Base-by-base conservation (phyloP, 2,329 filamentous ascomycete species). In the Aspergillus sp. region DNA sequence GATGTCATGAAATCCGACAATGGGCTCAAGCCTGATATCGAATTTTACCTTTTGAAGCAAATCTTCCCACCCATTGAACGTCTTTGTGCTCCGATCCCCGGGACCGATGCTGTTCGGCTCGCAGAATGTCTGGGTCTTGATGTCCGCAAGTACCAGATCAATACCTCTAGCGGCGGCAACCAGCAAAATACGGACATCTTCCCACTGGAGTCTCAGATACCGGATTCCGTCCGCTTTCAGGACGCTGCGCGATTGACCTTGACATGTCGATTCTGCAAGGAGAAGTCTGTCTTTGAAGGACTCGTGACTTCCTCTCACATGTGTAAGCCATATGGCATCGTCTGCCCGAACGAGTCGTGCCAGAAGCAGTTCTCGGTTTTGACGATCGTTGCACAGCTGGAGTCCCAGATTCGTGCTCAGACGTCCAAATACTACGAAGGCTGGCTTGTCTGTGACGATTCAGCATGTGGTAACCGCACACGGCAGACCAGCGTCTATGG, bases 31-130 rank as follows among this genome's bases (percentile, higher is more conserved):
- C 90, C 92, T 2, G 94, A 99, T 66, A 83, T 96, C n/a, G 94
- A 99, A 68, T 97, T 92, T 83, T 99, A 99, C 71, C 84, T 99
- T 36, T 88, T 90, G 77, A 99, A 99, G 78, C 94, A 99, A 73
- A 96, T 99, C 53, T 90, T 99, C 74, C 94, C 94, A 10, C 94
- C 94, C 0, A 94, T 99, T 22, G 94, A 99, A 76, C 90, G 94
- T 80, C 85, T 99, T 19, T 99, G 94, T 69, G 94, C 93, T 55
- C 96, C 95, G 54, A 96, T 99, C 64, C 84, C 84, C 13, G 94
- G 94, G 53, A 99, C 94, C 1, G 95, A 96, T 57, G 88, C 93
- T 7, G 84, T 90, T 1, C 86, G 92, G 59, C 82, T 99, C 9
- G 94, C 94, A 2, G 92, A 96, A 68, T 95, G 94, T 69, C 83